Evolutionary conservation across 23 red algal genomes (phyloP).

Genomic region (Gracilaria vermiculophylla): DNA sequence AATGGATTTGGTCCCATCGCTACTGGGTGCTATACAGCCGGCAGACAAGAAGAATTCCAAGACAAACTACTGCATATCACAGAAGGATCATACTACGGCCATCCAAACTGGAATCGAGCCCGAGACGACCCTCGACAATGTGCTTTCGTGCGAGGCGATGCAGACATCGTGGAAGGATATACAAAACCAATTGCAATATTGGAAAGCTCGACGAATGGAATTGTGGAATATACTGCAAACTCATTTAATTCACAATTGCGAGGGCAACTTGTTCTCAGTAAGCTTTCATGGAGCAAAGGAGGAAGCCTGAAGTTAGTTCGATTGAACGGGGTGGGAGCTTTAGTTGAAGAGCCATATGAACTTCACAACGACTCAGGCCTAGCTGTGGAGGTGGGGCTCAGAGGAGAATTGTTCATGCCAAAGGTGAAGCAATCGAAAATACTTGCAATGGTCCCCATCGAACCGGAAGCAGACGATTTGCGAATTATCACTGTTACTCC

Average conservation of each 20-base stretch:
- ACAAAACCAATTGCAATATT: slow-evolving; percentile 33
- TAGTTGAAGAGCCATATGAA: slow-evolving; percentile 20
- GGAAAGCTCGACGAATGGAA: slow-evolving; percentile 59
- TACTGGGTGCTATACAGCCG: slow-evolving; percentile 36
- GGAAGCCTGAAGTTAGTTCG: slow-evolving; percentile 23
- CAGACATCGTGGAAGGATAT: slow-evolving; percentile 2
- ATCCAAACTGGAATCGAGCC: slow-evolving; percentile 72
- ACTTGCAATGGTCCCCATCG: slow-evolving; percentile 29
- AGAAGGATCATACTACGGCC: slow-evolving; percentile 60
- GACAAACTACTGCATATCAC: slow-evolving; percentile 50
- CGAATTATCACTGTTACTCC: slow-evolving; percentile 36
- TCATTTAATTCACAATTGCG: slow-evolving; percentile 40
- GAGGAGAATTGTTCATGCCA: slow-evolving; percentile 67
- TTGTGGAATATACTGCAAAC: slow-evolving; percentile 74
- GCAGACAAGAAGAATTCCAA: slow-evolving; percentile 6
- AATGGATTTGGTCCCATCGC: slow-evolving; percentile 57
- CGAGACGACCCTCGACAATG: slow-evolving; percentile 65
- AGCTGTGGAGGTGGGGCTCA: slow-evolving; percentile 36
- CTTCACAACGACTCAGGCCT: slow-evolving; percentile 47
- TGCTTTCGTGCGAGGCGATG: slow-evolving; percentile 32
- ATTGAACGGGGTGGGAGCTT: slow-evolving; percentile 23
- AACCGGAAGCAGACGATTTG: slow-evolving; percentile 1
- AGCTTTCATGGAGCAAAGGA: slow-evolving; percentile 51
- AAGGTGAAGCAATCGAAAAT: slow-evolving; percentile 53
- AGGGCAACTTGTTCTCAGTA: slow-evolving; percentile 42